phyloP scores from a whole-genome alignment of 306 rosid species.

The Begonia fuchsioides region DNA sequence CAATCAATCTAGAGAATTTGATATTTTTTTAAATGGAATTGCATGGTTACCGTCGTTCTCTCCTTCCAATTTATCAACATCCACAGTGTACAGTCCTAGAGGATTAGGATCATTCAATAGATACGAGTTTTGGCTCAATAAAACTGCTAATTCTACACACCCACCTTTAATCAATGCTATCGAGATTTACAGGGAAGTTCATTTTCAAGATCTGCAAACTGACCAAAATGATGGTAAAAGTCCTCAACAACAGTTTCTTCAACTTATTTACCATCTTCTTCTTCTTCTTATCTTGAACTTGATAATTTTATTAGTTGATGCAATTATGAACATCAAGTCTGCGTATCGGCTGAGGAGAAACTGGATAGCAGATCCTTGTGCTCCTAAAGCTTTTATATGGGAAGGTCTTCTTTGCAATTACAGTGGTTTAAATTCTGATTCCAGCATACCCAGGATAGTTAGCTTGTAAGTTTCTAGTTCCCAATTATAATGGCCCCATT shows the following conservation, averaged over 20 bases:
- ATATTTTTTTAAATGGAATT: not conserved
- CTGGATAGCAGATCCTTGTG: slow-evolving; percentile 48
- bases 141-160: slow-evolving; percentile 4
- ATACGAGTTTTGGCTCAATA: not conserved
- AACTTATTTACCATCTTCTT: not conserved
- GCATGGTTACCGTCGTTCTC: not conserved
- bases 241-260: not conserved
- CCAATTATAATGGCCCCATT: too few relatives aligned
- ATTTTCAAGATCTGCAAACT: slow-evolving; percentile 2
- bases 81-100: not conserved
- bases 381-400: slow-evolving; percentile 23
- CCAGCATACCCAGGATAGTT: slow-evolving; percentile 17
- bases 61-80: slow-evolving; percentile 4
- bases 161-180: slow-evolving; percentile 12
- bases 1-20: slow-evolving; percentile 13
- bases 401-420: slow-evolving; percentile 24
- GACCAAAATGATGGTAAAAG: slow-evolving; percentile 7
- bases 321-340: slow-evolving; percentile 20
- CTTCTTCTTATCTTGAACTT: not conserved
- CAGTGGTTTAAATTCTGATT: slow-evolving; percentile 5
- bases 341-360: slow-evolving; percentile 14
- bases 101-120: not conserved
- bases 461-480: slow-evolving; percentile 23
- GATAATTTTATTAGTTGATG: slow-evolving; percentile 13
- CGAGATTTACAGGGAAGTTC: not conserved